Conservation (phyloP, 352 stramenopile species). For the Globisporangium sylvaticum region DNA sequence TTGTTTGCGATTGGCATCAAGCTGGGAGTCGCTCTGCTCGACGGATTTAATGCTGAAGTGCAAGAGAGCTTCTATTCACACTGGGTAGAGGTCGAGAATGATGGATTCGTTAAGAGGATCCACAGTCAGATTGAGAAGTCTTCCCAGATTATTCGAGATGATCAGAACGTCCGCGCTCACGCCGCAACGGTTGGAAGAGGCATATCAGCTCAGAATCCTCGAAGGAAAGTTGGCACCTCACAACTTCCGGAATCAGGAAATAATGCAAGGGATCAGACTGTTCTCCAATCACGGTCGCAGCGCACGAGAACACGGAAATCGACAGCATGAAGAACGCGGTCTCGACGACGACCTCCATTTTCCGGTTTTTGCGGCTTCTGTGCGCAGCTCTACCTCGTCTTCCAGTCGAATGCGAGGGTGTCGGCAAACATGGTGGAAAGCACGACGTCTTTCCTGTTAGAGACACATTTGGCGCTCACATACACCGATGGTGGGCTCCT, state of each 20-base stretch:
- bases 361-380: constrained; percentile 69
- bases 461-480: constrained; percentile 49
- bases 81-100: constrained; percentile 31
- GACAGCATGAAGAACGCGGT: constrained; percentile 10
- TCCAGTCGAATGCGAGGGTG: constrained; percentile 22
- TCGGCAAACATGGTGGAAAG: constrained; percentile 61
- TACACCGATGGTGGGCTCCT: constrained; percentile 51
- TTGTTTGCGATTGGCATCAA: constrained; percentile 57
- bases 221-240: not conserved
- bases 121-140: constrained; percentile 45
- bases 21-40: constrained; percentile 59
- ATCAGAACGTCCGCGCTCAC: constrained; percentile 22
- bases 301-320: constrained; percentile 1
- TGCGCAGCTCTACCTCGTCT: constrained; percentile 58
- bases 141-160: constrained; percentile 34
- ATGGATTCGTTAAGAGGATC: constrained; percentile 51
- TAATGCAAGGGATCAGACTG: constrained; percentile 12
- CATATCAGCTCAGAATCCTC: constrained; percentile 2
- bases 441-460: constrained; percentile 61
- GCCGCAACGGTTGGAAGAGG: not conserved
- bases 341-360: constrained; percentile 44
- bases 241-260: not conserved
- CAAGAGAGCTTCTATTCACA: constrained; percentile 63
- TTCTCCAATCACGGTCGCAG: constrained; percentile 1
- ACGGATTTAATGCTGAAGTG: constrained; percentile 76